phyloP scores from a whole-genome alignment of 2,329 filamentous ascomycete species.

The Dothideomycetes sp. region DNA sequence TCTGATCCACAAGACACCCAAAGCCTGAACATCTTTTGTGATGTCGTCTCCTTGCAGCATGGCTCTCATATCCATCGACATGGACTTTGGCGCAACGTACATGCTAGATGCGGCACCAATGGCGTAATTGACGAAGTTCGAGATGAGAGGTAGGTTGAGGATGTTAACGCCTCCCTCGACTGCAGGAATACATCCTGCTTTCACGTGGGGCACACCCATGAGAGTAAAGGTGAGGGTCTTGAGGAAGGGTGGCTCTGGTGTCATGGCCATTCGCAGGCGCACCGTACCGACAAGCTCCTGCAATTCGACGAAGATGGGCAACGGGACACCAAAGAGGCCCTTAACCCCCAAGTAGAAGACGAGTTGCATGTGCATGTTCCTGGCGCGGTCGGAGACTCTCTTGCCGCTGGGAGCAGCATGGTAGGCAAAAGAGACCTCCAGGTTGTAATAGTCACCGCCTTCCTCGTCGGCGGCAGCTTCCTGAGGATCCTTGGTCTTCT shows the following conservation, averaged over 20 bases:
- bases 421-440: constrained; percentile 84
- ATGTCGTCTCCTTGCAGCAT: constrained; percentile 87
- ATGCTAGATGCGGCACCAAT: constrained; percentile 78
- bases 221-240: constrained; percentile 88
- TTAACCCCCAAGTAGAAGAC: constrained; percentile 88
- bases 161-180: constrained; percentile 75
- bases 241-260: constrained; percentile 82
- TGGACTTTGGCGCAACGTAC: constrained; percentile 79
- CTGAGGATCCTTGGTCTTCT: constrained; percentile 72
- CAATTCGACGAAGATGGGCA: constrained; percentile 85
- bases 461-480: constrained; percentile 83
- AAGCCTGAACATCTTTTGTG: constrained; percentile 74
- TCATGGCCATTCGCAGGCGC: constrained; percentile 70
- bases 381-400: constrained; percentile 67
- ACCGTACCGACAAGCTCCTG: constrained; percentile 82
- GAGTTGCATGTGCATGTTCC: constrained; percentile 95
- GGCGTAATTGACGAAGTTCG: constrained; percentile 86
- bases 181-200: constrained; percentile 85
- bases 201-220: constrained; percentile 85
- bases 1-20: constrained; percentile 84
- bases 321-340: constrained; percentile 76
- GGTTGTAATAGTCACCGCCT: constrained; percentile 84
- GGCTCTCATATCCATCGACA: constrained; percentile 83
- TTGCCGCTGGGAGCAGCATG: constrained; percentile 67
- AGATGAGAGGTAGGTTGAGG: constrained; percentile 65